Evolutionary conservation across 176 grass and related monocot species (phyloP).

Genomic region (Eremochloa ophiuroides): DNA sequence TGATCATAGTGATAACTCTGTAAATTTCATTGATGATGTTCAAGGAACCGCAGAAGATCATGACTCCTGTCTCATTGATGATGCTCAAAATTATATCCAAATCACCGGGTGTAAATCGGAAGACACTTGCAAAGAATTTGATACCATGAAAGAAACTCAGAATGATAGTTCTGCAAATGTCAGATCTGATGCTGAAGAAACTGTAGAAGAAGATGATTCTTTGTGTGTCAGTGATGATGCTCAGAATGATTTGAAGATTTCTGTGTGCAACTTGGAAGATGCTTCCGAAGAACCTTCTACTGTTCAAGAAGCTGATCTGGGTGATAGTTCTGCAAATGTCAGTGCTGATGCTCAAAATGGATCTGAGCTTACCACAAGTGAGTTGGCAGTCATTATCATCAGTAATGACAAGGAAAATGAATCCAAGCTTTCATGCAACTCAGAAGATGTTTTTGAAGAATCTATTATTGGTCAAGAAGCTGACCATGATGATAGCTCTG

Average conservation of each 20-base stretch:
- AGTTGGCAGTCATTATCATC: neutral
- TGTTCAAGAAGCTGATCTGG: neutral
- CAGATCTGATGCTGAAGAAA: neutral
- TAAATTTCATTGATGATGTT: neutral
- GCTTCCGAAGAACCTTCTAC: neutral
- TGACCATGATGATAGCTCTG: neutral
- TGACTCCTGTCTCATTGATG: neutral
- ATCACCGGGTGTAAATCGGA: neutral
- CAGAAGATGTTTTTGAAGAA: conserved; percentile 14
- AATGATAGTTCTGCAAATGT: neutral
- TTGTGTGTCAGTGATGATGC: conserved; percentile 1
- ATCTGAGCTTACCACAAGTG: neutral
- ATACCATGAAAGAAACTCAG: neutral
- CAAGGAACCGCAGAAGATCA: neutral
- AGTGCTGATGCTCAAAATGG: neutral
- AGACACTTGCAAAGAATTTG: neutral
- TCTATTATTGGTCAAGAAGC: conserved; percentile 23
- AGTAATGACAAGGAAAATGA: neutral
- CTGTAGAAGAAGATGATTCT: neutral
- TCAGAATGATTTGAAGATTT: neutral
- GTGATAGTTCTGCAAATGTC: neutral
- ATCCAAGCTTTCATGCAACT: neutral
- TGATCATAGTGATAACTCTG: neutral
- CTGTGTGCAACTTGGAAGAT: neutral
- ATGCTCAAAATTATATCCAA: neutral